A percentile compares a stretch with the other conserved stretches of the same genome.
phyloP scores from a whole-genome alignment of 345 rosid genomes.

The Euphorbia peplus region DNA sequence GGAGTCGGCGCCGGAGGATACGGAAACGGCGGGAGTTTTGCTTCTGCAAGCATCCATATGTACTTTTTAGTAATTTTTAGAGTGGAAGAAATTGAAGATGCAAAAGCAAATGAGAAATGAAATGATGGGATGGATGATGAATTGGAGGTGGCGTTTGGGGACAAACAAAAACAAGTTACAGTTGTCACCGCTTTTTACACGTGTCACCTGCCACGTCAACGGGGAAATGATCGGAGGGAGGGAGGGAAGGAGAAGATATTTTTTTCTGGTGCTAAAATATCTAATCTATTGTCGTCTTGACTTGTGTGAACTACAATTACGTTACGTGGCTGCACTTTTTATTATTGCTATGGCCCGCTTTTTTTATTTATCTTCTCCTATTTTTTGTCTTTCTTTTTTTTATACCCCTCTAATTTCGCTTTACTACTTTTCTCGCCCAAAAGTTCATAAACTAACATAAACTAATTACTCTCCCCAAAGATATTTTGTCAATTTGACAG shows the following conservation, averaged over 20 bases:
- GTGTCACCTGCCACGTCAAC: slow-evolving; percentile 67
- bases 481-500: no score
- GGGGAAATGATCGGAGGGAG: background rate
- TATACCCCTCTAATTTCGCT: no score
- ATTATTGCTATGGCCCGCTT: background rate
- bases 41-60: slow-evolving; percentile 36
- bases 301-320: background rate
- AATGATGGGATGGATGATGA: background rate
- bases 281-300: slow-evolving; percentile 27
- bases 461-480: no score
- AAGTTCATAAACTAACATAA: no score
- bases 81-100: background rate
- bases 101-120: background rate
- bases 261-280: slow-evolving; percentile 38
- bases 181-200: slow-evolving; percentile 68
- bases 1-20: slow-evolving; percentile 16
- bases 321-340: background rate
- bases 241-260: slow-evolving; percentile 36
- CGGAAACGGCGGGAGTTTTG: slow-evolving; percentile 30
- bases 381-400: no score
- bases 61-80: background rate
- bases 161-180: slow-evolving; percentile 41
- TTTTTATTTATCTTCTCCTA: background rate
- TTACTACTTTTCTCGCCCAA: no score
- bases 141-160: background rate